Evolutionary conservation across 2,329 filamentous ascomycete genomes (phyloP).

Genomic region (Epichloe uncinata): DNA sequence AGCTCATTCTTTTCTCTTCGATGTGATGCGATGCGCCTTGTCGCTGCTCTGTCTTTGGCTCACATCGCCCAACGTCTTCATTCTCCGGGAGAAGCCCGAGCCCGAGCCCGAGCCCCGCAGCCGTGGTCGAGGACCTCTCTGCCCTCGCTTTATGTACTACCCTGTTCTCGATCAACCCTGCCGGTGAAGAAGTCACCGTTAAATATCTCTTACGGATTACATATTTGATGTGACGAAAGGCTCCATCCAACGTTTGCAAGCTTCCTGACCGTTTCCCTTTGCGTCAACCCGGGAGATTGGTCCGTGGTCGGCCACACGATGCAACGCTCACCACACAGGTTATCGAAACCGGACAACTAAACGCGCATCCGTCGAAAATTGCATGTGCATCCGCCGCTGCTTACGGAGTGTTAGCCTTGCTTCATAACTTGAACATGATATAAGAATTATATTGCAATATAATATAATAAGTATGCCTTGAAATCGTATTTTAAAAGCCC

Average conservation of each 20-base stretch:
- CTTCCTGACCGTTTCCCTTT: not conserved
- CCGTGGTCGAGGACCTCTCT: too few relatives aligned
- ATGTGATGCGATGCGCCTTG: not conserved
- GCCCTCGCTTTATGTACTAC: too few relatives aligned
- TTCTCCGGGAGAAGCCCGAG: not conserved
- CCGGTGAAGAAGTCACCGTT: not conserved
- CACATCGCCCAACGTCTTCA: not conserved
- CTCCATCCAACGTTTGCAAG: not conserved
- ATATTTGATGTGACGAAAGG: not conserved
- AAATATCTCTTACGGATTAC: not conserved
- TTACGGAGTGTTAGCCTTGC: too few relatives aligned
- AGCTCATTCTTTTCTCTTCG: not conserved
- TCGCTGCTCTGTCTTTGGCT: too few relatives aligned
- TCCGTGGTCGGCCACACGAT: not conserved
- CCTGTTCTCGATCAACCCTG: not conserved
- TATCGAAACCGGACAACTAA: not conserved
- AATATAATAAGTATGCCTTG: too few relatives aligned
- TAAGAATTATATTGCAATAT: too few relatives aligned
- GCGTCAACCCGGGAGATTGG: not conserved
- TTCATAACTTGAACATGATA: rapidly evolving
- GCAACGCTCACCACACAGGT: not conserved
- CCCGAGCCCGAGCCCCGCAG: too few relatives aligned
- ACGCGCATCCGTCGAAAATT: too few relatives aligned
- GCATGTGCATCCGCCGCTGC: too few relatives aligned
- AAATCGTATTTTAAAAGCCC: too few relatives aligned